Conservation (phyloP, 2,329 filamentous ascomycete genomes). For the Fusarium pilosicola region DNA sequence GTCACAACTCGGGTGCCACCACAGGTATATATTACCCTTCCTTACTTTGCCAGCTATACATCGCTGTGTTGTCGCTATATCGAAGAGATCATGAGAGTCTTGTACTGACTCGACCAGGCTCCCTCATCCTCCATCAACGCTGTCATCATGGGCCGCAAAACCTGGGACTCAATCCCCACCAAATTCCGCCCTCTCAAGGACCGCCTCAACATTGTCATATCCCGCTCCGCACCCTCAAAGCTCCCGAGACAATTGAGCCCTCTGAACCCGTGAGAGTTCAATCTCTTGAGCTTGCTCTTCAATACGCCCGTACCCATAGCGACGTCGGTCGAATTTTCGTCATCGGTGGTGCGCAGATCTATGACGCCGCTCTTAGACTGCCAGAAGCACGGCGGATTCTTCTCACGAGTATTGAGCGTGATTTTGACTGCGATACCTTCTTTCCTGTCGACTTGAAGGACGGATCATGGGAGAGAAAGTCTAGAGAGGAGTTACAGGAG, state of each 20-base stretch:
- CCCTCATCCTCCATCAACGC: slow-evolving; percentile 66
- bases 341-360: slow-evolving; percentile 91
- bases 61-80: neutral
- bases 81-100: neutral
- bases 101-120: slow-evolving; percentile 35
- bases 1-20: slow-evolving; percentile 77
- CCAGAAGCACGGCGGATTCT: slow-evolving; percentile 70
- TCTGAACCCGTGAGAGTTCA: slow-evolving; percentile 63
- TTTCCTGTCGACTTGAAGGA: slow-evolving; percentile 69
- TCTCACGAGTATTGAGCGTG: slow-evolving; percentile 73
- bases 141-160: slow-evolving; percentile 97
- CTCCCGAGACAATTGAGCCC: slow-evolving; percentile 9
- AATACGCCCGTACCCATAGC: slow-evolving; percentile 54
- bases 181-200: slow-evolving; percentile 82
- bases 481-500: slow-evolving; percentile 62
- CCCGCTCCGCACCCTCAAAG: slow-evolving; percentile 56
- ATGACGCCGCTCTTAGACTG: slow-evolving; percentile 73
- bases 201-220: slow-evolving; percentile 85
- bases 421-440: slow-evolving; percentile 81
- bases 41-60: neutral
- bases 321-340: slow-evolving; percentile 75
- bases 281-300: slow-evolving; percentile 68
- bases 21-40: slow-evolving; percentile 50
- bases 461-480: slow-evolving; percentile 65
- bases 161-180: slow-evolving; percentile 88